phyloP scores from a whole-genome alignment of 352 stramenopile genomes.

The Phytophthora pistaciae region DNA sequence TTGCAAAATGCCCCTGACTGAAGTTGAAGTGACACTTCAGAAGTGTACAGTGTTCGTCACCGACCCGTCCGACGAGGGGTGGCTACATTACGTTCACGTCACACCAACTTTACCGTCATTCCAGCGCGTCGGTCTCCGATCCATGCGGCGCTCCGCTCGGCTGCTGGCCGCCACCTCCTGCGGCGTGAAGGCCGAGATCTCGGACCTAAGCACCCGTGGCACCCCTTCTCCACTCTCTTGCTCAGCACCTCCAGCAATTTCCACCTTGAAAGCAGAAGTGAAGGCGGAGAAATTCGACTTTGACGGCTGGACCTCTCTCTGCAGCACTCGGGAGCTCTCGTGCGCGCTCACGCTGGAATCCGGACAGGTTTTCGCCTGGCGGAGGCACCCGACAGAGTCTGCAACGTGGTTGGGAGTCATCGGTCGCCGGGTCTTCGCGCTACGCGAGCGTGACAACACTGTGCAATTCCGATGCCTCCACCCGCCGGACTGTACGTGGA shows the following conservation, averaged over 20 bases:
- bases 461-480: constrained; percentile 72
- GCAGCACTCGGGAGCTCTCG: constrained; percentile 52
- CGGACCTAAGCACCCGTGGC: neutral
- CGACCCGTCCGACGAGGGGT: neutral
- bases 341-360: constrained; percentile 59
- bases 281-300: constrained; percentile 15
- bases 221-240: neutral
- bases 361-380: constrained; percentile 63
- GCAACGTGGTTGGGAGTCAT: constrained; percentile 67
- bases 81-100: constrained; percentile 17
- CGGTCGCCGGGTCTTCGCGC: constrained; percentile 45
- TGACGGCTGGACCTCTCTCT: constrained; percentile 55
- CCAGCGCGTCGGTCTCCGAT: neutral
- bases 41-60: constrained; percentile 9
- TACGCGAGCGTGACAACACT: constrained; percentile 50
- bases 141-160: constrained; percentile 40
- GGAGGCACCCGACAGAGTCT: constrained; percentile 4
- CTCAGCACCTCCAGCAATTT: constrained; percentile 20
- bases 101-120: constrained; percentile 18
- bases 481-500: constrained; percentile 56
- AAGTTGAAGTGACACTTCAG: no score
- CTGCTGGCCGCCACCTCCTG: constrained; percentile 19
- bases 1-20: no score
- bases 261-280: constrained; percentile 1
- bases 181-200: constrained; percentile 15